Conservation (phyloP, 2,329 filamentous ascomycete species). For the Aspergillus vadensis region DNA sequence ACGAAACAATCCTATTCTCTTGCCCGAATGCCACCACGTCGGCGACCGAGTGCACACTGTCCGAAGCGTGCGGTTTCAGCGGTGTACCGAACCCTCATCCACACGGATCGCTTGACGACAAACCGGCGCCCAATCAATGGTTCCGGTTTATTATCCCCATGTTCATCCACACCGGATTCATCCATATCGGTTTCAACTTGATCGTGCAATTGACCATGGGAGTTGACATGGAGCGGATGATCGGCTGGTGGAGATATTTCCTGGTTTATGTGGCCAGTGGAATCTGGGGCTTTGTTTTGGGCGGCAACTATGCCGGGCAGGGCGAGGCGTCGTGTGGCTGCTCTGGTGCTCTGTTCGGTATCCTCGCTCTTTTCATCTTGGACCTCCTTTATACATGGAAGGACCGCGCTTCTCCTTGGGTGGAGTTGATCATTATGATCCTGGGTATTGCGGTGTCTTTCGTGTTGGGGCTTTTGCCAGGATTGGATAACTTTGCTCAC, state of each 20-base stretch:
- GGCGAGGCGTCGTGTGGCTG: constrained; percentile 83
- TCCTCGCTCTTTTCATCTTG: constrained; percentile 83
- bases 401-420: constrained; percentile 72
- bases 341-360: constrained; percentile 86
- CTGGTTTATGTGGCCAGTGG: constrained; percentile 88
- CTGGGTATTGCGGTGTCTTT: constrained; percentile 88
- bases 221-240: constrained; percentile 87
- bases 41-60: constrained; percentile 68
- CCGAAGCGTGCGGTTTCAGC: constrained; percentile 79
- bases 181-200: constrained; percentile 96
- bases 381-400: constrained; percentile 93
- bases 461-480: constrained; percentile 85
- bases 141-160: constrained; percentile 94
- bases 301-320: constrained; percentile 85
- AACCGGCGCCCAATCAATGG: constrained; percentile 83
- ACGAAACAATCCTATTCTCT: constrained; percentile 58
- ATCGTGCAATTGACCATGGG: constrained; percentile 87
- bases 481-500: constrained; percentile 94
- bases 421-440: constrained; percentile 84
- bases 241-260: constrained; percentile 84
- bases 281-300: constrained; percentile 94
- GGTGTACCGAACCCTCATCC: constrained; percentile 68
- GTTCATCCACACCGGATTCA: constrained; percentile 88
- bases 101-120: constrained; percentile 54
- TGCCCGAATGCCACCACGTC: constrained; percentile 77